A percentile compares a stretch with the other conserved stretches of the same genome.
Conservation (phyloP, 2,329 filamentous ascomycete species). For the Waltergamsia citrina region DNA sequence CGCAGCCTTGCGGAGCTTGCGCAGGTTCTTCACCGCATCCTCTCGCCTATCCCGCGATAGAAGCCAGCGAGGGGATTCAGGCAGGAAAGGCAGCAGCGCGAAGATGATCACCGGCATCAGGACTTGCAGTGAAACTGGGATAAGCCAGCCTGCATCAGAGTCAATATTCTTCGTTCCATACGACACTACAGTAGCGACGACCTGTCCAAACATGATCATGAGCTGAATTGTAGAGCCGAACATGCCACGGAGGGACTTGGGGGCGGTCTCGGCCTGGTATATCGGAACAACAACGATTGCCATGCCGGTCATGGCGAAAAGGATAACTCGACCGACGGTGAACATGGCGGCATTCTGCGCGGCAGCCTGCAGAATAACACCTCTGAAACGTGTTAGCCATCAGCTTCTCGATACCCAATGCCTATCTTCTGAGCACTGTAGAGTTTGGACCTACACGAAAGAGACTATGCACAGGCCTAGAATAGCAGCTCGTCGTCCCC, state of each 20-base stretch:
- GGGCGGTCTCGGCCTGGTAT: neutral
- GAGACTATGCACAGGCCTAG: neutral
- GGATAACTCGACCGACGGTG: neutral
- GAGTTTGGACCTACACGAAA: neutral
- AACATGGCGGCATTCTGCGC: constrained; percentile 1
- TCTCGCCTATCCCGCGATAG: constrained; percentile 13
- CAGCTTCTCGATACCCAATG: too few relatives aligned
- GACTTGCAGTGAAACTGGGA: neutral
- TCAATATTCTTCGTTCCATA: neutral
- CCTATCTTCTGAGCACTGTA: neutral
- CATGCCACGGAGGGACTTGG: neutral
- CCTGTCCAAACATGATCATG: neutral
- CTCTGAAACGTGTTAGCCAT: neutral
- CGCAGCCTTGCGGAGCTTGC: neutral
- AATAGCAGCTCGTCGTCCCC: neutral
- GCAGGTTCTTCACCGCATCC: neutral
- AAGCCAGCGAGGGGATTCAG: constrained; percentile 24
- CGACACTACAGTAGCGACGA: neutral
- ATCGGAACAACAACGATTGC: neutral
- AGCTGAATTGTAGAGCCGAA: neutral
- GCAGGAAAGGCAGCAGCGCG: constrained; percentile 5
- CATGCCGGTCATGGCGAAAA: neutral
- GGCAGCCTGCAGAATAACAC: neutral
- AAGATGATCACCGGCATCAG: neutral
- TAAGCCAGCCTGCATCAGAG: neutral